Evolutionary conservation across 2,329 filamentous ascomycete species (phyloP), one percentile per base, ranked within the genome.

Genomic region (Apiospora rasikravindrae): DNA sequence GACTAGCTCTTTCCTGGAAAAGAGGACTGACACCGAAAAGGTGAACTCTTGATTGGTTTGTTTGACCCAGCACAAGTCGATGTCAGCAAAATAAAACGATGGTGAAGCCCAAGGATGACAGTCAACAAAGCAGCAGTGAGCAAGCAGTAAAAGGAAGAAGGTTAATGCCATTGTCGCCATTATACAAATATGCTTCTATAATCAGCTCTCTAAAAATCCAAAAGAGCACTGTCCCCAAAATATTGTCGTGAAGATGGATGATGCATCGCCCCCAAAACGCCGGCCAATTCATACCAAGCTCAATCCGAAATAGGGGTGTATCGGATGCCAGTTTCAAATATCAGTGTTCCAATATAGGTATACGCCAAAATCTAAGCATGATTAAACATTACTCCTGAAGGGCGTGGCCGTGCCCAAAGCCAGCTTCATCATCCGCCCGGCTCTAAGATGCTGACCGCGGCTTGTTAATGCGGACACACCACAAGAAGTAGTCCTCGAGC

Each of bases 401-500:
- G 33, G 29, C 53, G 16, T 22, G 33, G 5, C 33, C 33, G 33
- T 6, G 2, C 33, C 33, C 19, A 4, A 1, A 13, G 29, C 19
- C 8, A 64, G 14, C 10, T 51, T 22, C 13, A 51, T 26, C 10
- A 6, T 8, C 11, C 6, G 5, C 0, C 16, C 22, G 7, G n/a
- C n/a, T 51, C n/a, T 24, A 24, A 14, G 33, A 37, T 19, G 57
- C 57, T 8, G 33, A 64, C 22, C 57, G 33, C 33, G 91, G 91
- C 83, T 93, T 93, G 78, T 93, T 89, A 44, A 93, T 89, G 70
- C 90, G 84, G 53, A 93, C 78, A 19, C 86, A 76, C 84, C 87
- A 89, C 47, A 93, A 81, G 78, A 93, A 92, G 78, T 90, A 92
- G 76, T 94, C 92, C 79, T 93, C 92, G 22, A 93, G 42, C 1